Evolutionary conservation across 2,329 filamentous ascomycete species (phyloP).

Genomic region (Sphaerulina musiva): DNA sequence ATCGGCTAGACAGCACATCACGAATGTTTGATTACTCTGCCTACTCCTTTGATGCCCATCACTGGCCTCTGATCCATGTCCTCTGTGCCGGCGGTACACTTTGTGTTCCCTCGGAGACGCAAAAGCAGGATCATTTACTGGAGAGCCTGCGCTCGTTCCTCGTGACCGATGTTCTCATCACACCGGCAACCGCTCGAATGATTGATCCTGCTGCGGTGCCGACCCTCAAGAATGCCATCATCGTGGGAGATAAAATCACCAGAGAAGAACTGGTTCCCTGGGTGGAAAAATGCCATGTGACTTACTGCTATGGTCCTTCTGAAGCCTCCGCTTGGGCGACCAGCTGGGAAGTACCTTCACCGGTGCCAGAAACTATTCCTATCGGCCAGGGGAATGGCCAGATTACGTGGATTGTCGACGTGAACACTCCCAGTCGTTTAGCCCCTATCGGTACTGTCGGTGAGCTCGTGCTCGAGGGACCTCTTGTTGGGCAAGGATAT

Average conservation of each 20-base stretch:
- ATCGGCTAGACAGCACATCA: not conserved
- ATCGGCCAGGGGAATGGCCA: conserved; percentile 32
- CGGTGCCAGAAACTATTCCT: conserved; percentile 21
- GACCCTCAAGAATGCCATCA: conserved; percentile 2
- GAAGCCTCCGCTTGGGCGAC: conserved; percentile 10
- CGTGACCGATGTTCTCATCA: conserved; percentile 3
- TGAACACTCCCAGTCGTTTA: conserved; percentile 22
- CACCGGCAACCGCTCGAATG: conserved; percentile 7
- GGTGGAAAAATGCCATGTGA: not conserved
- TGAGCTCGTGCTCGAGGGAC: conserved; percentile 43
- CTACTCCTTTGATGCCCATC: conserved; percentile 22
- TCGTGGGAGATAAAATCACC: conserved; percentile 8
- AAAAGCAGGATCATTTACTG: conserved; percentile 13
- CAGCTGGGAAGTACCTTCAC: conserved; percentile 5
- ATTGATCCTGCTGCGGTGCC: conserved; percentile 6
- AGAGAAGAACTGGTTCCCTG: conserved; percentile 1
- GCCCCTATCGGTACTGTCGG: conserved; percentile 43
- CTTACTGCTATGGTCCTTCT: conserved; percentile 9
- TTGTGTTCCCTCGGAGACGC: conserved; percentile 20
- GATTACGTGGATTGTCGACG: conserved; percentile 30
- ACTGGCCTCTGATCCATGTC: conserved; percentile 3
- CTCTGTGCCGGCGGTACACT: conserved; percentile 19
- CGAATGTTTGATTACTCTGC: conserved; percentile 22
- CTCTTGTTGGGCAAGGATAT: conserved; percentile 41
- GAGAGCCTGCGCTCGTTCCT: conserved; percentile 5